Percentiles rank a stretch among this genome's conserved stretches.
These are phyloP conservation scores for Talaromyces trachyspermus DNA, from an alignment of 495 filamentous ascomycete genomes.

Conservation along the genomic window DNA sequence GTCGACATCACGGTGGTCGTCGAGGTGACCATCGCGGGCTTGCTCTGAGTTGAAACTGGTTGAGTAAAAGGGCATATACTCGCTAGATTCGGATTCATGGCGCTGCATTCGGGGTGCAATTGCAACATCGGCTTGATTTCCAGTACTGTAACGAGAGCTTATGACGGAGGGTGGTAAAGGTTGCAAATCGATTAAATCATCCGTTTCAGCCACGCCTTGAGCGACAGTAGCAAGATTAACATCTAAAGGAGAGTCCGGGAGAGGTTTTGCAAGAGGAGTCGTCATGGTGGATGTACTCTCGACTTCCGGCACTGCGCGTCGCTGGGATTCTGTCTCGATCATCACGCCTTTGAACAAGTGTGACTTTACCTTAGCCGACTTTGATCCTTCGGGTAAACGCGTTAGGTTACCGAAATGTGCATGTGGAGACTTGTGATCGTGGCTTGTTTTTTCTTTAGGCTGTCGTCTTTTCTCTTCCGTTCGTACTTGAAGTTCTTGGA, in stretches of 20 bases:
- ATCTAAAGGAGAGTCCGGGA: conserved; percentile 40
- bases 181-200: conserved; percentile 29
- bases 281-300: conserved; percentile 72
- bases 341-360: conserved; percentile 40
- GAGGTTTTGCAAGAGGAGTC: conserved; percentile 68
- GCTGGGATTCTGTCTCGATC: conserved; percentile 29
- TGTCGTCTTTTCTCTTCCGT: conserved; percentile 43
- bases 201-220: conserved; percentile 24
- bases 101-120: conserved; percentile 19
- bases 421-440: conserved; percentile 29
- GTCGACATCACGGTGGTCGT: conserved; percentile 22
- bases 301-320: conserved; percentile 36
- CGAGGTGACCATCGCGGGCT: conserved; percentile 15
- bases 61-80: conserved; percentile 14
- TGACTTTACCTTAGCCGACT: conserved; percentile 31
- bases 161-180: conserved; percentile 39
- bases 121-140: conserved; percentile 27
- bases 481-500: conserved; percentile 51
- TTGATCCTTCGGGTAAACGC: conserved; percentile 27
- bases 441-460: conserved; percentile 16
- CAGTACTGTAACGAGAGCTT: conserved; percentile 26
- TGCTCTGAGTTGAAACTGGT: conserved; percentile 16
- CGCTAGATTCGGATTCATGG: conserved; percentile 21
- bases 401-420: conserved; percentile 18
- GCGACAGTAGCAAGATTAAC: conserved; percentile 26